These are phyloP conservation scores for Cryphonectria nitschkei DNA, from an alignment of 2,329 filamentous ascomycete genomes.

Conservation along the genomic window DNA sequence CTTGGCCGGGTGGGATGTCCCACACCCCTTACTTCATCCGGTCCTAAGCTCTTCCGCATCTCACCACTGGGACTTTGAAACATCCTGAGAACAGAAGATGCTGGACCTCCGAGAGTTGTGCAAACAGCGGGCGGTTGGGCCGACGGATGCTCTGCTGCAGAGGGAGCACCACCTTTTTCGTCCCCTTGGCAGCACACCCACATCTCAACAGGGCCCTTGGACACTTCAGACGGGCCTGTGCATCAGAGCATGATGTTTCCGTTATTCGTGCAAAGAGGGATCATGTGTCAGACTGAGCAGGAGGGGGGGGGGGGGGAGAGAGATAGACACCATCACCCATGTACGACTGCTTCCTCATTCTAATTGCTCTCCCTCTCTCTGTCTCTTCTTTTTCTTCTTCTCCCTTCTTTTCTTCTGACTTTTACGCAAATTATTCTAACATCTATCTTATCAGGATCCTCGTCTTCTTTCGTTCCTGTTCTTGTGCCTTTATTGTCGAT, in stretches of 20 bases:
- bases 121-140: not conserved
- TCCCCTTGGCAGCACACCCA: not conserved
- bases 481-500: constrained; percentile 3
- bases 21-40: not conserved
- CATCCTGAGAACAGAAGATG: constrained; percentile 9
- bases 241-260: not conserved
- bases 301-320: not conserved
- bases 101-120: not conserved
- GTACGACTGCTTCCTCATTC: not conserved
- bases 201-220: not conserved
- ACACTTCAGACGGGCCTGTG: not conserved
- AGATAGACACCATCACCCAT: not conserved
- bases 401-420: not conserved
- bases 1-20: not conserved
- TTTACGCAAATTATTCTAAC: no score
- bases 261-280: not conserved
- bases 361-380: not conserved
- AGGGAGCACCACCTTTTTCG: no score
- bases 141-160: not conserved
- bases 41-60: not conserved
- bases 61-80: constrained; percentile 8
- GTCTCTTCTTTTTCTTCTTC: not conserved
- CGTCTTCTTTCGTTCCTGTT: constrained; percentile 5
- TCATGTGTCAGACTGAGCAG: constrained; percentile 1
- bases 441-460: not conserved